Conservation (phyloP, 2,329 filamentous ascomycete species). For the Zasmidium angulare region DNA sequence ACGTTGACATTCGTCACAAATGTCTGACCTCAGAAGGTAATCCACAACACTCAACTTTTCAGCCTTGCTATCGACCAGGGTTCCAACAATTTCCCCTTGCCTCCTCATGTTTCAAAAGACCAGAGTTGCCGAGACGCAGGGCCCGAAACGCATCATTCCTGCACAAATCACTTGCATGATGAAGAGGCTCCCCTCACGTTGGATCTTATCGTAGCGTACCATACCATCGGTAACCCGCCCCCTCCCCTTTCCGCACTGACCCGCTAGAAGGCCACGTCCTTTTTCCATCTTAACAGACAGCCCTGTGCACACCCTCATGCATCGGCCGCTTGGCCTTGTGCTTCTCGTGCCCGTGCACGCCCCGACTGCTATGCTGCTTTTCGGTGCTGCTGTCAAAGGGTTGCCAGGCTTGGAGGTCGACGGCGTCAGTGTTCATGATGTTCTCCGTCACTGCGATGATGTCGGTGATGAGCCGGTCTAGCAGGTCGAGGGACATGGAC, state of each 20-base stretch:
- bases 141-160: too few species aligned
- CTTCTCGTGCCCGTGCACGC: conserved; percentile 40
- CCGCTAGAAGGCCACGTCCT: too few species aligned
- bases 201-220: background rate
- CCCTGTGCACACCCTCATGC: conserved; percentile 49
- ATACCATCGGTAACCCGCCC: background rate
- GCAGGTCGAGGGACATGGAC: conserved; percentile 66
- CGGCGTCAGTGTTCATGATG: conserved; percentile 55
- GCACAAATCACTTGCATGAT: too few species aligned
- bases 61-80: too few species aligned
- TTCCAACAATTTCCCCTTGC: too few species aligned
- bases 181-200: too few species aligned
- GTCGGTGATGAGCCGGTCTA: conserved; percentile 63
- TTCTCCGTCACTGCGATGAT: conserved; percentile 61
- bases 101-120: too few species aligned
- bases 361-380: conserved; percentile 42
- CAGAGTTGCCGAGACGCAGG: too few species aligned
- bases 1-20: too few species aligned
- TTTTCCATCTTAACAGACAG: conserved; percentile 45
- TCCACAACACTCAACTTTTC: too few species aligned
- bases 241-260: background rate
- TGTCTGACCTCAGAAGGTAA: too few species aligned
- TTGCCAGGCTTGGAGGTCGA: conserved; percentile 54
- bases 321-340: conserved; percentile 48
- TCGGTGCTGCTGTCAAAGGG: conserved; percentile 41